Evolutionary conservation across 2,329 filamentous ascomycete species (phyloP), one percentile per base, ranked within the genome.

Genomic region (Apiospora marii): DNA sequence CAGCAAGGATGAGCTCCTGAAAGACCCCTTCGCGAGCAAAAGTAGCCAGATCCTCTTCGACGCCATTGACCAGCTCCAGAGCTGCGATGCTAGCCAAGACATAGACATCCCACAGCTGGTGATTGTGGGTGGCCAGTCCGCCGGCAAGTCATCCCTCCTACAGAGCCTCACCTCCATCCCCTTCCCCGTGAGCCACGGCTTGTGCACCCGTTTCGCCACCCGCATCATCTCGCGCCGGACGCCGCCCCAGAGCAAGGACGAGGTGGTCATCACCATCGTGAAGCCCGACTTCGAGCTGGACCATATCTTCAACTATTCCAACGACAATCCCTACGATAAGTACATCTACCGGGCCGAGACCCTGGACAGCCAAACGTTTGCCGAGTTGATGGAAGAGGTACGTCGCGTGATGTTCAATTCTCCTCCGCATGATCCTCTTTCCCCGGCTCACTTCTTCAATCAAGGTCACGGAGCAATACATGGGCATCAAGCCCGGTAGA

Each of bases 181-280:
- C 0, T 84, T 84, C 46, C 80, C 80, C 0, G 78, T 81, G 0
- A 79, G 78, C 14, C 75, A 72, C 7, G 76, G 76, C 0, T 77
- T 79, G 24, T 84, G 82, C 69, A 84, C 82, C 61, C 79, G 82
- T 22, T 84, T 82, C 53, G 81, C 82, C 0, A 83, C 81, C 0
- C 79, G 81, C 1, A 83, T 84, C 10, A 76, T 81, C n/a, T 82
- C 84, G 7, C 78, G 79, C 0, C 79, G 80, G 7, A 82, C 82
- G 0, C 73, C 76, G 0, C 79, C 79, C 0, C 78, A 75, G 0
- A 80, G 76, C 2, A 34, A 72, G 16, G 81, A 80, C 37, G 73
- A 74, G 6, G 79, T 81, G 48, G 76, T 77, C 12, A 81, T 83
- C 13, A 80, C 78, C 0, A 82, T 84, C 37, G 75, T 78, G 1